phyloP scores from a whole-genome alignment of 768 basidiomycete species.

The Zangia roseola region DNA sequence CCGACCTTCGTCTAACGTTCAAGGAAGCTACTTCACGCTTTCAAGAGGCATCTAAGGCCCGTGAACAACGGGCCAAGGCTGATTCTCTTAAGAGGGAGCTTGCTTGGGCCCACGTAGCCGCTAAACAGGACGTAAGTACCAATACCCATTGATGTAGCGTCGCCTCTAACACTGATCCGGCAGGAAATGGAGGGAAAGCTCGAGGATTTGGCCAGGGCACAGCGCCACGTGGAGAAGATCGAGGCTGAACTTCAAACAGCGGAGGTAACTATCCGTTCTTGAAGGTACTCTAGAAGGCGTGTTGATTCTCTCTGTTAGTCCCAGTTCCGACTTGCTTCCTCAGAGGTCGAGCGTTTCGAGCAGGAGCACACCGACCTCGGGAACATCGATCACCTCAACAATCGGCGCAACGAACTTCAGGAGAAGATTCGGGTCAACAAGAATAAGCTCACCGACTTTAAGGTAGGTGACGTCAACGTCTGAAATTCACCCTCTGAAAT shows the following conservation, averaged over 20 bases:
- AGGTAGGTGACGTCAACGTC: slow-evolving; percentile 34
- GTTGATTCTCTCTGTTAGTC: slow-evolving; percentile 23
- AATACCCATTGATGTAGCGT: not conserved
- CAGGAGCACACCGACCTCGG: slow-evolving; percentile 41
- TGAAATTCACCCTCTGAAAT: slow-evolving; percentile 1
- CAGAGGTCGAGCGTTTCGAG: slow-evolving; percentile 39
- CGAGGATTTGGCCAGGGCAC: slow-evolving; percentile 39
- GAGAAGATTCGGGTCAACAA: slow-evolving; percentile 48
- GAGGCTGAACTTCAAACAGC: slow-evolving; percentile 38
- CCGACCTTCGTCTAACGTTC: slow-evolving; percentile 64
- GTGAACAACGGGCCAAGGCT: slow-evolving; percentile 64
- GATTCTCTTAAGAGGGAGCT: slow-evolving; percentile 76
- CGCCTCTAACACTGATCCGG: not conserved
- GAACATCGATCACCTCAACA: slow-evolving; percentile 47
- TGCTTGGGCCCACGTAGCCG: slow-evolving; percentile 83
- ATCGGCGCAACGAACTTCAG: slow-evolving; percentile 33
- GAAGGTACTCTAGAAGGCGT: not conserved
- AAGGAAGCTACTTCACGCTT: slow-evolving; percentile 58
- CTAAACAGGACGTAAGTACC: slow-evolving; percentile 59
- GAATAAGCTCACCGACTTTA: slow-evolving; percentile 40
- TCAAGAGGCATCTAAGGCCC: slow-evolving; percentile 71
- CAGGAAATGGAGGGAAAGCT: slow-evolving; percentile 47
- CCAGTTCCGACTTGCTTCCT: slow-evolving; percentile 32
- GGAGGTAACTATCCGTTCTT: slow-evolving; percentile 32
- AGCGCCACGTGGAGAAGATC: slow-evolving; percentile 40